Conservation (phyloP, 371 early-diverging fungal genomes). For the Mortierella sp. region DNA sequence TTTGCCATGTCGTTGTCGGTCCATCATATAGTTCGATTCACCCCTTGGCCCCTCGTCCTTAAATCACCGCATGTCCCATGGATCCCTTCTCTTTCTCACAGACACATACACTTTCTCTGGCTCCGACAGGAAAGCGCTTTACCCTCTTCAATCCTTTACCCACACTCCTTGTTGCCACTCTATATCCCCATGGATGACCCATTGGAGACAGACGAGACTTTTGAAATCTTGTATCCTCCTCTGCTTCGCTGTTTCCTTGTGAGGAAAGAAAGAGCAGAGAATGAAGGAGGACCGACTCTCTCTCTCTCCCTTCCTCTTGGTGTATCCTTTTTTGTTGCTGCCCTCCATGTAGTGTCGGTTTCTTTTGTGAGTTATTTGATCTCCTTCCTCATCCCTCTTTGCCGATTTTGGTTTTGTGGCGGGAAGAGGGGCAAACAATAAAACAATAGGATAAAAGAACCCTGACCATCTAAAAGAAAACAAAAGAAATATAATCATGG, state of each 20-base stretch:
- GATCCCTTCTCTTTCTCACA: background rate
- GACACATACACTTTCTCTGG: background rate
- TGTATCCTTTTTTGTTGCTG: background rate
- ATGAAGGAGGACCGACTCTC: background rate
- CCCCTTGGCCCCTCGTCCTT: constrained; percentile 15
- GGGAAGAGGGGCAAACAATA: background rate
- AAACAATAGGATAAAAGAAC: background rate
- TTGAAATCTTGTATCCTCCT: background rate
- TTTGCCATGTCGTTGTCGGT: background rate
- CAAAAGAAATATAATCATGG: background rate
- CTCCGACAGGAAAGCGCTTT: background rate
- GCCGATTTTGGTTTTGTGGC: background rate
- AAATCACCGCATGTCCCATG: constrained; percentile 1
- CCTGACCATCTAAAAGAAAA: background rate
- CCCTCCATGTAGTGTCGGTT: background rate
- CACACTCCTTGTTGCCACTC: background rate
- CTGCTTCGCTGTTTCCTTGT: background rate
- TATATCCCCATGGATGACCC: background rate
- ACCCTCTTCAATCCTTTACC: background rate
- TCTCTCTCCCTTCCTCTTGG: background rate
- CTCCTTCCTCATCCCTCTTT: background rate
- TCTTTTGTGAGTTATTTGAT: background rate
- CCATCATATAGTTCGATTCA: constrained; percentile 4
- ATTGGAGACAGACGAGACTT: background rate
- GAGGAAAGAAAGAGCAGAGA: background rate